Evolutionary conservation across 768 basidiomycete species (phyloP), one percentile per base, ranked within the genome.

Genomic region (Gloeophyllum trabeum): DNA sequence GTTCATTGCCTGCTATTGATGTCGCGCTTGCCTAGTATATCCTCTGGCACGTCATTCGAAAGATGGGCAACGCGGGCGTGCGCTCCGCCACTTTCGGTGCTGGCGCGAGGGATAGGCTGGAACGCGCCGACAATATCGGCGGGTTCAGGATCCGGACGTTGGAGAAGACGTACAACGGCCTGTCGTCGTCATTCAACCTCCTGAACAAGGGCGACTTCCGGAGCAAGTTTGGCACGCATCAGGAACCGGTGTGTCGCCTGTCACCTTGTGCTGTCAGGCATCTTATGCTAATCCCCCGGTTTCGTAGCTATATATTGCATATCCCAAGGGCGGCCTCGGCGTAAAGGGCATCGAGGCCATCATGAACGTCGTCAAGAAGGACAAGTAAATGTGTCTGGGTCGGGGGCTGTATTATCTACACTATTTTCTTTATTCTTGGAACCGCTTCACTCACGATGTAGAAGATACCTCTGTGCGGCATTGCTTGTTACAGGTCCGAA

Each of bases 1-100:
- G 22, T 23, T 5, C 40, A 30, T 48, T n/a, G 20, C 23, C 14
- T 39, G 16, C n/a, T 25, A 6, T 2, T 32, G 24, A 23, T 24
- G n/a, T 40, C 0, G 19, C 5, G 16, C 39, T 32, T 35, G 13
- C 21, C 10, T 19, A 34, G 54, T 57, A 65, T 43, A 59, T 66
- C 46, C 51, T 67, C 35, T 47, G 55, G 28, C 46, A 56, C 40
- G 67, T 66, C 18, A 61, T 70, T 47, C 54, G 56, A 41, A 54
- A 62, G 42, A 48, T 66, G 24, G 55, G 58, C 12, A 60, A 62
- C 23, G 59, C 61, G 4, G 65, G 66, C 21, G 61, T 66, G 18
- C 51, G 49, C 34, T 46, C 44, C 38, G 58, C 59, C 32, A 63
- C 62, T 20, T 68, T 69, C 44, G 66, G 67, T n/a, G 65, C 61